Evolutionary conservation across 352 stramenopile genomes (phyloP), one percentile per base, ranked within the genome.

Genomic region (Globisporangium echinulatum): DNA sequence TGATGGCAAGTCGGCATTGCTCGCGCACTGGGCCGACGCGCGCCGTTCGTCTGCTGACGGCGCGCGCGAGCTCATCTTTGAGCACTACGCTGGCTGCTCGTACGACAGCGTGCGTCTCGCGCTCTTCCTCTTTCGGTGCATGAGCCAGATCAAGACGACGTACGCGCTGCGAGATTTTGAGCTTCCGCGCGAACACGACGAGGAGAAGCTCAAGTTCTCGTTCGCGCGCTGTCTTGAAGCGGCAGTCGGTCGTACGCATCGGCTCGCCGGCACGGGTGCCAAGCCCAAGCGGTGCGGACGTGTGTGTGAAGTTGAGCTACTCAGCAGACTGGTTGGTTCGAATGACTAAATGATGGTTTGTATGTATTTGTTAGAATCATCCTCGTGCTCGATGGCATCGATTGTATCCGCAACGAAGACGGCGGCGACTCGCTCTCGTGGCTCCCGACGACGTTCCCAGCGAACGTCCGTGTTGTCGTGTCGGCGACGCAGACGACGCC

Each of bases 141-240:
- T 94, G 81, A 72, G 77, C 52, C 75, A 92, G 58, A 70, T 94
- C 62, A 89, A 89, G 47, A 68, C 77, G 19, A 81, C 77, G 19
- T 90, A 85, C 49, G 72, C 52, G 7, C 74, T 94, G n/a, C 71
- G 75, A 0, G 85, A 94, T 33, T 94, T 94, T 54, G 85, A 94
- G 54, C 68, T 92, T 7, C 82, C 82, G 10, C 77, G 67, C 37
- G 82, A 91, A 36, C 75, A 92, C 61, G 82, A 94, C 48, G 85
- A 94, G 59, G 82, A 94, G 54, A 92, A 92, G 59, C 75, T 94
- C 62, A 92, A 91, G 61, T 94, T 92, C 25, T 92, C 85, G 0
- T 82, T 94, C 19, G 79, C 65, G 25, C 75, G 85, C 7, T 94
- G 85, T 52, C 72, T 94, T 25, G 82, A 92, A 59, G 82, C 77